Conservation (phyloP, 306 rosid genomes). For the Quillaja saponaria region DNA sequence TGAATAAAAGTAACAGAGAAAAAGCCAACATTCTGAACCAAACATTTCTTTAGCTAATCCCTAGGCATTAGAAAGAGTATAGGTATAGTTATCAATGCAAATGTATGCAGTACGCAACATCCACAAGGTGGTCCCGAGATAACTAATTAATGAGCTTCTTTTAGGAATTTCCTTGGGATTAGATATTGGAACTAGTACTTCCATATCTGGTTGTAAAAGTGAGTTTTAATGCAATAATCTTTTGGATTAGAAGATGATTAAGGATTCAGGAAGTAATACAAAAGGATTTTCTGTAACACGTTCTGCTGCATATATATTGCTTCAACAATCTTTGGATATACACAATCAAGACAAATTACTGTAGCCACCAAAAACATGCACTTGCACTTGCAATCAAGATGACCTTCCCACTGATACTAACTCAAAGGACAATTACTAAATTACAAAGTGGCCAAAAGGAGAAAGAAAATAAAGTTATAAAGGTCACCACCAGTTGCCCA, state of each 20-base stretch:
- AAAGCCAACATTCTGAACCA: too few species aligned
- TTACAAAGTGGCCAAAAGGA: conserved; percentile 34
- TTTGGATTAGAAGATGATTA: not conserved
- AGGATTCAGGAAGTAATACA: not conserved
- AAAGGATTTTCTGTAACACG: not conserved
- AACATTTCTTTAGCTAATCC: too few species aligned
- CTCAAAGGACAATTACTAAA: conserved; percentile 27
- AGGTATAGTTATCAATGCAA: too few species aligned
- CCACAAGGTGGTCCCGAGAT: too few species aligned
- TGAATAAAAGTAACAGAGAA: too few species aligned
- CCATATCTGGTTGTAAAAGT: too few species aligned
- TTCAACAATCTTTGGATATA: not conserved
- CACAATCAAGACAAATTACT: not conserved
- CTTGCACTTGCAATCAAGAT: conserved; percentile 39
- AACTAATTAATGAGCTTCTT: too few species aligned
- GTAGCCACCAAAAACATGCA: conserved; percentile 28
- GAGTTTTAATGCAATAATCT: not conserved
- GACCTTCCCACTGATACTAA: conserved; percentile 21
- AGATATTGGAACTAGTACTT: too few species aligned
- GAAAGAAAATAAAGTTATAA: conserved; percentile 7
- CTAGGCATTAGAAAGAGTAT: too few species aligned
- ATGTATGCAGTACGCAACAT: too few species aligned
- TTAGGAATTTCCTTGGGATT: too few species aligned
- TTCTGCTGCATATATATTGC: not conserved
- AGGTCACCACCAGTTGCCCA: conserved; percentile 25